phyloP scores from a whole-genome alignment of 768 basidiomycete genomes.

The Leucosporidium scottii region DNA sequence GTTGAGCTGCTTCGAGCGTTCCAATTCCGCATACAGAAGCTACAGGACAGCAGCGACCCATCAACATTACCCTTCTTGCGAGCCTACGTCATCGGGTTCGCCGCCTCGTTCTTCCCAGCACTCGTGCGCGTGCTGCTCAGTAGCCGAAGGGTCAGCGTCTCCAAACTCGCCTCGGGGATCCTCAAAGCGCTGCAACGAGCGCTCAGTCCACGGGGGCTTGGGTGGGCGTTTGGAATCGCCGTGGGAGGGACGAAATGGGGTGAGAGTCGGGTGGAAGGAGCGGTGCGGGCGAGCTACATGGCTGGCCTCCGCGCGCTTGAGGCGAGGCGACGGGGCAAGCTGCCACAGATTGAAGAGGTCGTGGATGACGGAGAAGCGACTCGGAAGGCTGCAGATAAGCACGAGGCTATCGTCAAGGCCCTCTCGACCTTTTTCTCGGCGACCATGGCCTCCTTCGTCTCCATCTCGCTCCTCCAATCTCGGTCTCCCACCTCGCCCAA shows the following conservation, averaged over 20 bases:
- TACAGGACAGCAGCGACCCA: conserved; percentile 12
- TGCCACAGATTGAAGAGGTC: neutral
- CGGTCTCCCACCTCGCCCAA: neutral
- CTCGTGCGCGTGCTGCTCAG: neutral
- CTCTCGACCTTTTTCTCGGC: conserved; percentile 13
- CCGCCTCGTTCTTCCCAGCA: conserved; percentile 4
- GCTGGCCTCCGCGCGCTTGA: neutral
- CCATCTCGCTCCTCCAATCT: conserved; percentile 1
- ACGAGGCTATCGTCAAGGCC: neutral
- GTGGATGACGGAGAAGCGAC: neutral
- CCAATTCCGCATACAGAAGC: no score
- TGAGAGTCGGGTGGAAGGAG: conserved; percentile 11
- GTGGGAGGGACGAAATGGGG: conserved; percentile 26
- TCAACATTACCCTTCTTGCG: conserved; percentile 25
- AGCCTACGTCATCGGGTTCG: conserved; percentile 20
- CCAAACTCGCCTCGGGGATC: neutral
- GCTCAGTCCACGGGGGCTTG: conserved; percentile 8
- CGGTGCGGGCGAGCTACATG: conserved; percentile 2
- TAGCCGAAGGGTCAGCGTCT: neutral
- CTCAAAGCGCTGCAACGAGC: neutral
- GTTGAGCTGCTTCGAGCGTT: no score
- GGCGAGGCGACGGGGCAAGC: neutral
- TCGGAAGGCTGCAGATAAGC: conserved; percentile 8
- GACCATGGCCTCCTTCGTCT: neutral
- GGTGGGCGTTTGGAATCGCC: conserved; percentile 14